Percentiles rank a stretch among this genome's conserved stretches.
Conservation (phyloP, 2,329 filamentous ascomycete genomes). For the Epichloe uncinata region DNA sequence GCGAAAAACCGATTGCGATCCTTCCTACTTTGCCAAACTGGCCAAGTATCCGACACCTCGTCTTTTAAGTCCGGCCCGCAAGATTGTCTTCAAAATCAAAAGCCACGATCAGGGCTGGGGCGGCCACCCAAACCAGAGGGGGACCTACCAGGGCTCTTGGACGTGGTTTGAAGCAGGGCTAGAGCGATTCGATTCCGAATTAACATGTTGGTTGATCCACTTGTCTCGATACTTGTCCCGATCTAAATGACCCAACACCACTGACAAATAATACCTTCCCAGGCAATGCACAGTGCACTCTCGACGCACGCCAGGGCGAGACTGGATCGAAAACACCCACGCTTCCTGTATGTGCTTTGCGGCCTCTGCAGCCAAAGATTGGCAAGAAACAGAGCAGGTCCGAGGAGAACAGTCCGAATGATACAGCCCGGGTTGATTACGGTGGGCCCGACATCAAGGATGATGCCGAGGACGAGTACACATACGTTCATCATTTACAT, state of each 20-base stretch:
- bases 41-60: slow-evolving; percentile 25
- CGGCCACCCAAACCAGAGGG: slow-evolving; percentile 14
- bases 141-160: slow-evolving; percentile 36
- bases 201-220: slow-evolving; percentile 15
- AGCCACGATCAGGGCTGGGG: slow-evolving; percentile 49
- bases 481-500: slow-evolving; percentile 25
- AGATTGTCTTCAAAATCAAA: slow-evolving; percentile 45
- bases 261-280: slow-evolving; percentile 1
- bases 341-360: slow-evolving; percentile 22
- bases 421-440: not conserved
- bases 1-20: slow-evolving; percentile 14
- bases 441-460: not conserved
- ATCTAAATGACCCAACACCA: not conserved
- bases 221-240: not conserved
- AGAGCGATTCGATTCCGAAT: slow-evolving; percentile 36
- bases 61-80: slow-evolving; percentile 39
- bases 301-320: slow-evolving; percentile 16
- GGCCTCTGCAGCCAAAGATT: slow-evolving; percentile 22
- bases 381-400: slow-evolving; percentile 1
- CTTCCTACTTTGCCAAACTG: slow-evolving; percentile 18
- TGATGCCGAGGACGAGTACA: slow-evolving; percentile 11
- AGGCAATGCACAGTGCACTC: slow-evolving; percentile 19
- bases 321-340: slow-evolving; percentile 8
- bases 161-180: slow-evolving; percentile 53
- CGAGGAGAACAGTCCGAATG: not conserved